Conservation (phyloP, 495 filamentous ascomycete species). For the Penicillium subrubescens region DNA sequence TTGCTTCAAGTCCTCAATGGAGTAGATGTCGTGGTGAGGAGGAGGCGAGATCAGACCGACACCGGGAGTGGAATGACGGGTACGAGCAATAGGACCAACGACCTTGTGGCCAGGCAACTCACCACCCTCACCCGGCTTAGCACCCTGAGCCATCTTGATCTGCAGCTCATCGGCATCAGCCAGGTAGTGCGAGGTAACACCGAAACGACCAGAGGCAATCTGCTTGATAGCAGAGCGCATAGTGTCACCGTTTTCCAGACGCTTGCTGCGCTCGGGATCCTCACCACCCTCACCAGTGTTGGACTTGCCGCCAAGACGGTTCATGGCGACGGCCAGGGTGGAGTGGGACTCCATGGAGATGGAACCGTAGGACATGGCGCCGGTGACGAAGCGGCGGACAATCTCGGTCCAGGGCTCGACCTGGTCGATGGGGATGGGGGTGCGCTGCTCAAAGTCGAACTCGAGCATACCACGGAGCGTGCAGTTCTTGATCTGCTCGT, state of each 20-base stretch:
- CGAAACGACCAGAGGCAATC: conserved; percentile 95
- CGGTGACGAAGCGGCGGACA: conserved; percentile 96
- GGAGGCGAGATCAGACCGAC: conserved; percentile 98
- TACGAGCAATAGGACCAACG: conserved; percentile 92
- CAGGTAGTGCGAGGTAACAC: conserved; percentile 98
- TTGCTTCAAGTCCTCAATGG: conserved; percentile 98
- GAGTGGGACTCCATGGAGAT: conserved; percentile 99
- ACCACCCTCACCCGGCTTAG: conserved; percentile 98
- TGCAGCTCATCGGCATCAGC: conserved; percentile 97
- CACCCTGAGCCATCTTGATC: conserved; percentile 99
- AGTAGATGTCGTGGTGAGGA: conserved; percentile 99
- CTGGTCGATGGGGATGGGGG: conserved; percentile 91
- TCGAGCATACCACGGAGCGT: conserved; percentile 96
- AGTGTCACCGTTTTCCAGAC: conserved; percentile 90
- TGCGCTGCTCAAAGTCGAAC: conserved; percentile 91
- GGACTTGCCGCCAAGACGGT: conserved; percentile 94
- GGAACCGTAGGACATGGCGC: conserved; percentile 99
- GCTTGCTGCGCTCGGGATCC: conserved; percentile 87
- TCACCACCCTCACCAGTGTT: conserved; percentile 99
- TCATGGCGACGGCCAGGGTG: conserved; percentile 96
- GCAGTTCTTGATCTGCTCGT: conserved; percentile 98
- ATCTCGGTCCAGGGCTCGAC: conserved; percentile 99
- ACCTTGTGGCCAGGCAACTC: conserved; percentile 99
- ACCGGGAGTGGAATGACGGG: conserved; percentile 96
- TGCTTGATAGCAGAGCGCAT: conserved; percentile 99